Base-by-base conservation (phyloP, 805 yeast genomes). In the Nakazawaea peltata region DNA sequence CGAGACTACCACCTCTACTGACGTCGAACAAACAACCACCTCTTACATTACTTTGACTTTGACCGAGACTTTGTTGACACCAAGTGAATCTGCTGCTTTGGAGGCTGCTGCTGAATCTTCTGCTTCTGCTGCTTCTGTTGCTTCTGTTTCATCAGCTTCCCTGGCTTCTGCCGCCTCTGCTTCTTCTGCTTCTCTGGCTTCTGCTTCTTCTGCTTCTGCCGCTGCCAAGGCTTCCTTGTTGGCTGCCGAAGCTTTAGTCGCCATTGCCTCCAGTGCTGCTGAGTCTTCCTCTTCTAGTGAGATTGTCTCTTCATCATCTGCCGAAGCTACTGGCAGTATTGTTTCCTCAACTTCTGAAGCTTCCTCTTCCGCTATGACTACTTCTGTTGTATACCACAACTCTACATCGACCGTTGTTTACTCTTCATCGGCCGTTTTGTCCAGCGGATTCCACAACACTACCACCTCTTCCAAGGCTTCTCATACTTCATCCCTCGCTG, bases 61-160 rank as follows among this genome's bases (percentile, higher is more conserved):
- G 39, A 69, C 75, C 31, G 53, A 54, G 34, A 69, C 75, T 19
- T 34, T 66, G 30, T 59, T 65, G 47, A 56, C 71, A 21, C 73
- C 74, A 23, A 57, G 61, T 37, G 69, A 69, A 49, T 58, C 67
- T 34, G 34, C 62, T 28, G 56, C 59, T 19, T 44, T 43, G 23
- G 43, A 40, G 10, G 34, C 47, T n/a, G 51, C 43, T 25, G 43
- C 63, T 29, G 52, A 55, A 24, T 57, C 62, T 30, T 51, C 56
- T 12, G 58, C 60, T 29, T 56, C 55, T 23, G 63, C 62, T 38
- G 66, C 70, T 26, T 56, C 65, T 30, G 56, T 59, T 32, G 53
- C 61, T 37, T 41, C 51, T 26, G 51, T 62, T 14, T 40, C 45
- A 35, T 57, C 63, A 32, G 33, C 49, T 27, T 41, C 47, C 12